Base-by-base conservation (phyloP, 352 stramenopile species). In the Ophiocytium majus region DNA sequence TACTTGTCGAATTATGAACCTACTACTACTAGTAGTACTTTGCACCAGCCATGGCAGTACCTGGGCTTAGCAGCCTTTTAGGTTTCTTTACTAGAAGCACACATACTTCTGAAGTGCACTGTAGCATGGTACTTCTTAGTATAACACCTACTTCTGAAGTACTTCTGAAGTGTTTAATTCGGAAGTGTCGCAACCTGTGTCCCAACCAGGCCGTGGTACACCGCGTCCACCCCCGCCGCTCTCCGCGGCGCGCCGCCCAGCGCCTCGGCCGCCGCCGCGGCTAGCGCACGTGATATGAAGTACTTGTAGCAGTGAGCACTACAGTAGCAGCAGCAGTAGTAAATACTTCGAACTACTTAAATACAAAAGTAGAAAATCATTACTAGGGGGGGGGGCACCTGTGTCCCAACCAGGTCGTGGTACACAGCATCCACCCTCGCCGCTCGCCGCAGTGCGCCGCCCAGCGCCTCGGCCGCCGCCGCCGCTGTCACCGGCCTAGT, bases 321-420 rank as follows among this genome's bases (percentile, higher is more conserved):
- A 57, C 43, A 14, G 43, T 37, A 17, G 5, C 10, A 5, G 31
- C 5, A 76, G 64, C 64, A 76, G 57, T 28, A 66, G 28, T 37
- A 76, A 37, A 76, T 17, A 76, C 31, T 57, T 57, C 43, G 14
- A 14, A 57, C 5, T 57, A 57, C 43, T 57, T 57, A 5, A 57
- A 57, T 57, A 14, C 43, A 14, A 5, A 57, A 57, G 31, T 17
- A 5, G 34, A 5, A 76, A 5, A 5, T 5, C 64, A 37, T 10
- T 10, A 17, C 19, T 28, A 19, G 19, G 34, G 17, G 17, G 31
- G 5, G 31, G 5, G 5, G 64, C 64, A 76, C 64, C 64, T 76
- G 43, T 14, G 43, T 17, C 64, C 64, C 64, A 5, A 76, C 64
- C 64, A 76, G 64, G 64, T 76, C 64, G 5, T 76, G 31, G 64